Percentiles rank a stretch among this genome's conserved stretches.
These are phyloP conservation scores for Russula sp. DNA, from an alignment of 768 basidiomycete genomes.

Conservation along the genomic window DNA sequence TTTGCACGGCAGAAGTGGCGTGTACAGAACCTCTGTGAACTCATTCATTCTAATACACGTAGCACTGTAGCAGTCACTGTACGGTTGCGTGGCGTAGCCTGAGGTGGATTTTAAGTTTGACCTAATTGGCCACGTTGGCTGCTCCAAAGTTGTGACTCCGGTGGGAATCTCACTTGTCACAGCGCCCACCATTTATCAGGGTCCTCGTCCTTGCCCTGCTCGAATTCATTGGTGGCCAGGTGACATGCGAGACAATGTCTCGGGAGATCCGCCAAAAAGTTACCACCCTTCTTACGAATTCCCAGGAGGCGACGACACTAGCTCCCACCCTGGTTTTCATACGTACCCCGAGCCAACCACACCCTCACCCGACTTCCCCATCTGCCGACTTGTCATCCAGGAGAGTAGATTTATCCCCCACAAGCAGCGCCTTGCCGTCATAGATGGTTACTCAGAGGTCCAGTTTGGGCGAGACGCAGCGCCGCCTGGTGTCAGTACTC, in stretches of 20 bases:
- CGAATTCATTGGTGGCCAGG: slow-evolving; percentile 14
- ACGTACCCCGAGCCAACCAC: slow-evolving; percentile 7
- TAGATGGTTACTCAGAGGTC: slow-evolving; percentile 58
- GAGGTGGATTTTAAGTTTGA: not conserved
- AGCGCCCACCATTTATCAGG: not conserved
- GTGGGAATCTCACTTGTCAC: slow-evolving; percentile 11
- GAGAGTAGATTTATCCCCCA: slow-evolving; percentile 45
- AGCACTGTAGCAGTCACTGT: no score
- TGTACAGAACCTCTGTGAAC: slow-evolving; percentile 20
- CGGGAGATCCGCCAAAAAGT: not conserved
- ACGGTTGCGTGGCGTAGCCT: no score
- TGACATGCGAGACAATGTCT: slow-evolving; percentile 24
- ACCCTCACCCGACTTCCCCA: slow-evolving; percentile 12
- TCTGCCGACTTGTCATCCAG: slow-evolving; percentile 38
- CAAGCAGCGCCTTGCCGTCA: slow-evolving; percentile 46
- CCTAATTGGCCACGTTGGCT: slow-evolving; percentile 2
- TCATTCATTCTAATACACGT: slow-evolving; percentile 9
- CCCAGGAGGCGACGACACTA: slow-evolving; percentile 39
- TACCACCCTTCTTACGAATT: slow-evolving; percentile 58
- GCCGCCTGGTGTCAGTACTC: slow-evolving; percentile 43
- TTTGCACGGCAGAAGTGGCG: not conserved
- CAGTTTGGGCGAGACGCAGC: slow-evolving; percentile 71
- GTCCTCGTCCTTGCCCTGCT: not conserved
- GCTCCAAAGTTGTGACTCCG: not conserved
- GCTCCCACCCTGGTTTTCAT: not conserved